These are phyloP conservation scores for Persicaria maculosa DNA, from an alignment of 148 eudicot genomes.

Conservation along the genomic window DNA sequence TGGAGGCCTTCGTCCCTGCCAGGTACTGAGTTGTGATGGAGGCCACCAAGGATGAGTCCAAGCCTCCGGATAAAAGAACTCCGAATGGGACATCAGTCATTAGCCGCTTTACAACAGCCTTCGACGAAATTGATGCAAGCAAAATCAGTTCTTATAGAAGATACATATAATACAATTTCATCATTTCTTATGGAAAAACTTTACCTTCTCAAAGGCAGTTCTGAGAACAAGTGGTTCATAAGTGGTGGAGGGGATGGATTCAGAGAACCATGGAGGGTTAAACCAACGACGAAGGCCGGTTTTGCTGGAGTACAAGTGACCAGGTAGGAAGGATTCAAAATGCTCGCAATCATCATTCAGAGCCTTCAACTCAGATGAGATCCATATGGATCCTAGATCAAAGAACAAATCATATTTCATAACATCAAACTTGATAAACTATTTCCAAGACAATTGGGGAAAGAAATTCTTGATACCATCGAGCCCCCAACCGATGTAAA, in stretches of 20 bases:
- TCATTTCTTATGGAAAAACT: background rate
- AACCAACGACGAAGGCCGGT: constrained; percentile 69
- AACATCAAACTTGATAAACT: too few relatives aligned
- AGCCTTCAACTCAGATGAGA: constrained; percentile 85
- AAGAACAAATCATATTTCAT: background rate
- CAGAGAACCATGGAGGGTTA: constrained; percentile 87
- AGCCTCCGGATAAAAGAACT: constrained; percentile 87
- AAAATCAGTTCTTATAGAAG: too few relatives aligned
- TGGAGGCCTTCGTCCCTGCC: constrained; percentile 66
- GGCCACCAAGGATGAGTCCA: constrained; percentile 87
- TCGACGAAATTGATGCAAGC: constrained; percentile 2
- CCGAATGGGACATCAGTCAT: constrained; percentile 99
- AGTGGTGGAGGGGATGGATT: constrained; percentile 68
- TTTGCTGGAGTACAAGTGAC: constrained; percentile 81
- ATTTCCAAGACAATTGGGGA: too few relatives aligned
- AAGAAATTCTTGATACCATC: constrained; percentile 34
- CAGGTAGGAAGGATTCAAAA: constrained; percentile 82
- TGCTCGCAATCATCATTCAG: constrained; percentile 84
- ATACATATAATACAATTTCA: too few relatives aligned
- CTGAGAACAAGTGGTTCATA: constrained; percentile 76
- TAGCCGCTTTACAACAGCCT: constrained; percentile 82
- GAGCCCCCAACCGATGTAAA: constrained; percentile 22
- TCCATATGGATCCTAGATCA: constrained; percentile 72
- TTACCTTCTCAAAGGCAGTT: constrained; percentile 75
- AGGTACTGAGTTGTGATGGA: constrained; percentile 71